These are phyloP conservation scores for Chamaecrista fasciculata DNA, from an alignment of 306 rosid genomes.

Conservation along the genomic window DNA sequence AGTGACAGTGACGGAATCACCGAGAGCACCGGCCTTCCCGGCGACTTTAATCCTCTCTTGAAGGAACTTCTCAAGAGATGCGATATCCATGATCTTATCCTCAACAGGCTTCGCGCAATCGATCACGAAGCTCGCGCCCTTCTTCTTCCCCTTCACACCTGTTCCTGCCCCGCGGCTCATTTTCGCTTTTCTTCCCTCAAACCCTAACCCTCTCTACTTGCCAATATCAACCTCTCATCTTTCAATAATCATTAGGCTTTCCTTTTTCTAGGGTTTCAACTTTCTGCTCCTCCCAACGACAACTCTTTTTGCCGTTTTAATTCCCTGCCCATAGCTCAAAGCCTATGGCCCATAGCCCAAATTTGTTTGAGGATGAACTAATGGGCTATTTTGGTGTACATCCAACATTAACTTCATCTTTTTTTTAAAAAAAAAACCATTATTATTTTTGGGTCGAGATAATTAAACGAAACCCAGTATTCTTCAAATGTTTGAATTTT, in stretches of 20 bases:
- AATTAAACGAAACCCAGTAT: too few species aligned
- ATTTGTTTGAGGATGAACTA: neutral
- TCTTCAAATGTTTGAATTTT: too few species aligned
- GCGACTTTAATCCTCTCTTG: conserved; percentile 97
- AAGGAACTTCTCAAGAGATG: conserved; percentile 89
- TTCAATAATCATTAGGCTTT: too few species aligned
- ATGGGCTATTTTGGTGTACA: neutral
- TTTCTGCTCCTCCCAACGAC: neutral
- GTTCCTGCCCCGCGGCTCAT: conserved; percentile 69
- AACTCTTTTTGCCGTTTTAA: neutral
- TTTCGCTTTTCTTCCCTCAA: conserved; percentile 32
- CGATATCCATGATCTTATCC: conserved; percentile 96
- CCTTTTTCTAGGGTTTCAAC: too few species aligned
- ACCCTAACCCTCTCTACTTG: neutral
- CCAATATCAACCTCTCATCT: too few species aligned
- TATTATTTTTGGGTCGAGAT: too few species aligned
- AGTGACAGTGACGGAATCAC: conserved; percentile 64
- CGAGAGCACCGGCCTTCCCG: conserved; percentile 94
- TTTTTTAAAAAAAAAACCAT: too few species aligned
- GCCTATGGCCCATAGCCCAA: too few species aligned
- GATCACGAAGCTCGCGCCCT: conserved; percentile 74
- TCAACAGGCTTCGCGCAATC: conserved; percentile 96
- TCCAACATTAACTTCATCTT: too few species aligned
- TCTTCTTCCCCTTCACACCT: conserved; percentile 89
- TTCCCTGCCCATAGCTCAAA: too few species aligned